phyloP scores from a whole-genome alignment of 2,329 filamentous ascomycete species.

The Colletotrichum paranaense region DNA sequence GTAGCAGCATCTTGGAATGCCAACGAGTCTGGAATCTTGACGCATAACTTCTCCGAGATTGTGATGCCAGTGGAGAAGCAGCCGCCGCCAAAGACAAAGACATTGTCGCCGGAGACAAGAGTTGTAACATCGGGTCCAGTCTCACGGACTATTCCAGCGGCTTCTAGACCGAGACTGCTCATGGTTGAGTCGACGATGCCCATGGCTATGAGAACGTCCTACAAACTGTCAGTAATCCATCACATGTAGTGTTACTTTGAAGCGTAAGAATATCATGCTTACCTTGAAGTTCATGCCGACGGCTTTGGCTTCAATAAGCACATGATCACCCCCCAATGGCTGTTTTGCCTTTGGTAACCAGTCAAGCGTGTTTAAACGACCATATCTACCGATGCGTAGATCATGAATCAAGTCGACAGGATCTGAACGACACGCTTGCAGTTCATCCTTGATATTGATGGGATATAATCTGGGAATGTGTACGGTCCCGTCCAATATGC shows the following conservation, averaged over 20 bases:
- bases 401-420: not conserved
- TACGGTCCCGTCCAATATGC: not conserved
- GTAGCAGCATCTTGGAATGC: conserved; percentile 49
- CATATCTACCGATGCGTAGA: conserved; percentile 2
- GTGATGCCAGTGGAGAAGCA: conserved; percentile 17
- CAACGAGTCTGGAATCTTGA: conserved; percentile 48
- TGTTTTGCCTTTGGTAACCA: not conserved
- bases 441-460: conserved; percentile 7
- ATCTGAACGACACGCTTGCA: not conserved
- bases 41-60: conserved; percentile 25
- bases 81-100: conserved; percentile 10
- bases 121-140: conserved; percentile 42
- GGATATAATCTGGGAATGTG: conserved; percentile 9
- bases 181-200: conserved; percentile 36
- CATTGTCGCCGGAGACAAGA: conserved; percentile 42
- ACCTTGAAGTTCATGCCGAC: conserved; percentile 31
- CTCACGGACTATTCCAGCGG: conserved; percentile 43
- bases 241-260: conserved; percentile 37
- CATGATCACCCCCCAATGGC: not conserved
- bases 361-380: conserved; percentile 17
- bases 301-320: conserved; percentile 9
- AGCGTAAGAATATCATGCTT: conserved; percentile 37
- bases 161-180: conserved; percentile 43
- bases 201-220: conserved; percentile 38
- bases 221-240: not conserved